These are phyloP conservation scores for Bassia scoparia DNA, from an alignment of 148 eudicot genomes.

Conservation along the genomic window DNA sequence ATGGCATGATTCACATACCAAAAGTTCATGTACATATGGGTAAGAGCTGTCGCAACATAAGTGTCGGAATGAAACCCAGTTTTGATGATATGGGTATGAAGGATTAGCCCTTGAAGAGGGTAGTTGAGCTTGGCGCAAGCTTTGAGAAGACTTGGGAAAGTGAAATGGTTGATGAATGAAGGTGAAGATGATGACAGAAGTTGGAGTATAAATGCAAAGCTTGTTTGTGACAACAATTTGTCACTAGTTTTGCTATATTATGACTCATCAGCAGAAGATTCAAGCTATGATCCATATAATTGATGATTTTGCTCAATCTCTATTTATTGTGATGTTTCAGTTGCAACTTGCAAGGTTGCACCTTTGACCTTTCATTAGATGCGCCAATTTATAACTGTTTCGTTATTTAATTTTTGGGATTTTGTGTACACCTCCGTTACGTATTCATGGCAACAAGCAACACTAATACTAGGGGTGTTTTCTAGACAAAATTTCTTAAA, in stretches of 20 bases:
- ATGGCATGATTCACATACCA: constrained; percentile 31
- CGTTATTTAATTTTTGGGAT: too few relatives aligned
- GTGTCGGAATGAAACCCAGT: constrained; percentile 38
- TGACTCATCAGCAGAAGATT: constrained; percentile 18
- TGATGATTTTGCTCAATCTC: background rate
- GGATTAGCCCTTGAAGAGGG: constrained; percentile 44
- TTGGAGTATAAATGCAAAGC: constrained; percentile 40
- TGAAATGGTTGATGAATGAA: constrained; percentile 38
- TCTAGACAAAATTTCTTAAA: too few relatives aligned
- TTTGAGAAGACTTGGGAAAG: constrained; percentile 67
- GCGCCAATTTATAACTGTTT: too few relatives aligned
- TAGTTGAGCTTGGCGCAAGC: constrained; percentile 51
- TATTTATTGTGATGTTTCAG: too few relatives aligned
- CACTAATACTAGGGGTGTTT: too few relatives aligned
- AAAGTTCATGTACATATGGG: constrained; percentile 49
- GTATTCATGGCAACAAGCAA: too few relatives aligned
- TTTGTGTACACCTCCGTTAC: too few relatives aligned
- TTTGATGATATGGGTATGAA: constrained; percentile 65
- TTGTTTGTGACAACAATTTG: constrained; percentile 42
- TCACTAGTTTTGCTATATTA: constrained; percentile 37
- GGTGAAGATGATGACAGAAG: constrained; percentile 40
- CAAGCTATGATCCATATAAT: constrained; percentile 14
- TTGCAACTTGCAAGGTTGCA: too few relatives aligned
- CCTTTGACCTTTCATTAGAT: too few relatives aligned
- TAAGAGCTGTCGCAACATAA: constrained; percentile 55